Conservation (phyloP, 176 grass and related monocot species). For the Hyparrhenia diplandra region DNA sequence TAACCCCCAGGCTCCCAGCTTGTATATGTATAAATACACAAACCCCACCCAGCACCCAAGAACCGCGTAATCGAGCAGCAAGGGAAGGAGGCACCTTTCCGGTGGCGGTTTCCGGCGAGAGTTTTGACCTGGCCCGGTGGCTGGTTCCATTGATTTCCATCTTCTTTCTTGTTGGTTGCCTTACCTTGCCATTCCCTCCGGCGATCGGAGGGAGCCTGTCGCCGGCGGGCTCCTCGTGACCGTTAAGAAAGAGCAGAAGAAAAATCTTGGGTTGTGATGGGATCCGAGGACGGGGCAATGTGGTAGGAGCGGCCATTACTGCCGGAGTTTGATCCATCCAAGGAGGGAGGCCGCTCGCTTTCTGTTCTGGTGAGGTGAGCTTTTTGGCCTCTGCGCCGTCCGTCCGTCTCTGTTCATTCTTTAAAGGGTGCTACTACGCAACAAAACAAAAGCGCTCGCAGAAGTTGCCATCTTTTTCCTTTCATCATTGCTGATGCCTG, state of each 20-base stretch:
- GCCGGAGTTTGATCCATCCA: constrained; percentile 31
- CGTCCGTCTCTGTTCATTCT: constrained; percentile 41
- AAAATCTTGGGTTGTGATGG: background rate
- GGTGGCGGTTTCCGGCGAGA: constrained; percentile 23
- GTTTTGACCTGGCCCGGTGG: background rate
- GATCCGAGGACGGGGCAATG: constrained; percentile 21
- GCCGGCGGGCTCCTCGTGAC: background rate
- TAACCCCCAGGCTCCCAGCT: background rate
- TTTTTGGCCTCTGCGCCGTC: constrained; percentile 25
- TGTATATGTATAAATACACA: constrained; percentile 43
- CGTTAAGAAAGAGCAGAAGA: background rate
- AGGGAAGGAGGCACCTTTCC: too few relatives aligned
- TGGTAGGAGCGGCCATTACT: constrained; percentile 21
- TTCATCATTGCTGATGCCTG: constrained; percentile 44
- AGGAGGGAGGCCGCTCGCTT: constrained; percentile 2
- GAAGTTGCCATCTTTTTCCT: constrained; percentile 41
- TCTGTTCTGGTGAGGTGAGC: constrained; percentile 46
- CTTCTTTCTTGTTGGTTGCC: background rate
- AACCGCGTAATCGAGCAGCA: too few relatives aligned
- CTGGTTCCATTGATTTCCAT: background rate
- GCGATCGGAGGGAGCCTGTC: background rate
- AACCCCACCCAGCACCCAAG: constrained; percentile 14
- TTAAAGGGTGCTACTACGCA: constrained; percentile 47
- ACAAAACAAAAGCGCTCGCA: constrained; percentile 43
- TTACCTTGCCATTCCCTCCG: too few relatives aligned